These are phyloP conservation scores for Exophiala sp. DNA, from an alignment of 2,329 filamentous ascomycete genomes.

Conservation along the genomic window DNA sequence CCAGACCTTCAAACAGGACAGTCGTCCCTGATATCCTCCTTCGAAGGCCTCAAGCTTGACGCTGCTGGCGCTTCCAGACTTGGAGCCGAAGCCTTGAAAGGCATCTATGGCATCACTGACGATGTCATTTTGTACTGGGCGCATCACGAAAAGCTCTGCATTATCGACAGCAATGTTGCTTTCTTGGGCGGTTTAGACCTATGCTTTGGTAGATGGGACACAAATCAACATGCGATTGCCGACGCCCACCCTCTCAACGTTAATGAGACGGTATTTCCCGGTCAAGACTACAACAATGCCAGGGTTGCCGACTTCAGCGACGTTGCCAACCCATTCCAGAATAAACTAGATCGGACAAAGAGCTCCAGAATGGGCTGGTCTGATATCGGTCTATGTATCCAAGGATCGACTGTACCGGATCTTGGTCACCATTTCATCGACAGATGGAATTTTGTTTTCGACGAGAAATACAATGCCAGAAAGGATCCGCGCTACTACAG, in stretches of 20 bases:
- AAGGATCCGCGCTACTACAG: slow-evolving; percentile 49
- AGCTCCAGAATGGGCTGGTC: slow-evolving; percentile 91
- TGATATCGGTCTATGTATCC: slow-evolving; percentile 74
- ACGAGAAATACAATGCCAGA: slow-evolving; percentile 70
- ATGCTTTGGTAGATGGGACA: slow-evolving; percentile 86
- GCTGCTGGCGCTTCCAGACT: slow-evolving; percentile 59
- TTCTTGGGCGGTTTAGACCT: slow-evolving; percentile 93
- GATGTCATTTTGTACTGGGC: slow-evolving; percentile 87
- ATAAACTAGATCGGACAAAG: slow-evolving; percentile 76
- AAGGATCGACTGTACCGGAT: slow-evolving; percentile 71
- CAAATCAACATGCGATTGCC: slow-evolving; percentile 78
- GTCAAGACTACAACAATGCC: slow-evolving; percentile 92
- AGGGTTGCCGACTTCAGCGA: slow-evolving; percentile 74
- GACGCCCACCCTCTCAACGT: slow-evolving; percentile 78
- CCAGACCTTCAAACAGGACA: slow-evolving; percentile 68
- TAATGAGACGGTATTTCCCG: slow-evolving; percentile 74
- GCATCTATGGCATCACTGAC: slow-evolving; percentile 75
- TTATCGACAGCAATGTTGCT: slow-evolving; percentile 72
- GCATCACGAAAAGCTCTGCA: slow-evolving; percentile 85
- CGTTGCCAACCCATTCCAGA: slow-evolving; percentile 75
- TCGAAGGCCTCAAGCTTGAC: slow-evolving; percentile 54
- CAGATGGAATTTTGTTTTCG: slow-evolving; percentile 88
- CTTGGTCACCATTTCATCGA: slow-evolving; percentile 76
- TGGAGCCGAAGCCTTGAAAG: slow-evolving; percentile 69
- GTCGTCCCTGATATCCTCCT: slow-evolving; percentile 54